These are phyloP conservation scores for Eutrema salsugineum DNA, from an alignment of 441 rosid genomes.

Conservation along the genomic window DNA sequence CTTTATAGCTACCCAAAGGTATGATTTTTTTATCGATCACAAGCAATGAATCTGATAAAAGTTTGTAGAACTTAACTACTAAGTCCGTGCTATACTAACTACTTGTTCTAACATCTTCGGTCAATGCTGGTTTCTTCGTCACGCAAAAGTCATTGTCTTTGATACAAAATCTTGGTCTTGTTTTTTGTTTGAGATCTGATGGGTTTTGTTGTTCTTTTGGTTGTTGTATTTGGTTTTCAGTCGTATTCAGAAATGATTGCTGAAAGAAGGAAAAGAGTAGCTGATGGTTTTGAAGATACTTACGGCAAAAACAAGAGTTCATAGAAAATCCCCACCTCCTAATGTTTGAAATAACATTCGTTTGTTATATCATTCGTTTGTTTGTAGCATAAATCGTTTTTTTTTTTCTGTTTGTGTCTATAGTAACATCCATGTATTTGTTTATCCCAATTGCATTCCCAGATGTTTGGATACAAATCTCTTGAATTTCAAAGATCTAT, in stretches of 20 bases:
- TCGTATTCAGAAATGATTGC: slow-evolving; percentile 71
- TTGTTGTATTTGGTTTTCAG: slow-evolving; percentile 32
- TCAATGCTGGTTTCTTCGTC: neutral
- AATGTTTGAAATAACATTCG: neutral
- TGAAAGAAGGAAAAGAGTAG: slow-evolving; percentile 68
- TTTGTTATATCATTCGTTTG: neutral
- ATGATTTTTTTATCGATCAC: neutral
- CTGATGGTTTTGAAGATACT: slow-evolving; percentile 69
- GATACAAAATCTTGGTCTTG: neutral
- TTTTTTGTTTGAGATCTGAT: neutral
- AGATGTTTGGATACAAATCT: neutral
- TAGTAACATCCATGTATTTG: neutral
- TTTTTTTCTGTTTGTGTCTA: neutral
- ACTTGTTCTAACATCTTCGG: neutral
- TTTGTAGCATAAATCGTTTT: neutral
- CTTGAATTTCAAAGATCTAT: neutral
- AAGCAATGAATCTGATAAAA: neutral
- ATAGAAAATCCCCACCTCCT: slow-evolving; percentile 13
- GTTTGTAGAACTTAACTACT: neutral
- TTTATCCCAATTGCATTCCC: neutral
- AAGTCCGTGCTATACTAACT: neutral
- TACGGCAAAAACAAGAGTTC: slow-evolving; percentile 64
- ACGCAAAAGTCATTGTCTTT: neutral
- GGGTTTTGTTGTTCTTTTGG: neutral
- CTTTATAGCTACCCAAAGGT: slow-evolving; percentile 90